These are phyloP conservation scores for Rhizopogon salebrosus DNA, from an alignment of 768 basidiomycete species.

Conservation along the genomic window DNA sequence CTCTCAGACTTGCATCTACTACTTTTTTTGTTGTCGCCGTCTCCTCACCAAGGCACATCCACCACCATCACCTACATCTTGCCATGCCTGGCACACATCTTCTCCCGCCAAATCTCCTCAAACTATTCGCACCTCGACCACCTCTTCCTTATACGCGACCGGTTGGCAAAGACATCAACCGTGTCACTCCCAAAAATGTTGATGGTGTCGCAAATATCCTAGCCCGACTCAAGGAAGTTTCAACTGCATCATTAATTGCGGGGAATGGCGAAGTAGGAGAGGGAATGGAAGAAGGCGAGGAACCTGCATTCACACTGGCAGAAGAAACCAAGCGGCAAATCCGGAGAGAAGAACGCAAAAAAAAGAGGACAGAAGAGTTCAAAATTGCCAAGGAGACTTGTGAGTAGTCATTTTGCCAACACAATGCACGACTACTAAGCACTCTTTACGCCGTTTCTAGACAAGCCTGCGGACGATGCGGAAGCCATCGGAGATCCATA, in stretches of 20 bases:
- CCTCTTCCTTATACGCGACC: conserved; percentile 85
- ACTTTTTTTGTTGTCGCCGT: not conserved
- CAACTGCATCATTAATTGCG: conserved; percentile 60
- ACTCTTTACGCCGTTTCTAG: conserved; percentile 35
- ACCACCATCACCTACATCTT: not conserved
- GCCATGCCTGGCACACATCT: conserved; percentile 72
- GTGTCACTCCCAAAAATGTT: conserved; percentile 64
- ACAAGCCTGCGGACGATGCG: conserved; percentile 88
- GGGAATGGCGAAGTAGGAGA: conserved; percentile 44
- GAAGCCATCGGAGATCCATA: conserved; percentile 95
- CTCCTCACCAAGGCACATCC: not conserved
- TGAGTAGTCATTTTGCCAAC: conserved; percentile 35
- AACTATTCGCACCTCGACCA: conserved; percentile 92
- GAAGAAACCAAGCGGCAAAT: conserved; percentile 82
- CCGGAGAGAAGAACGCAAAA: conserved; percentile 72
- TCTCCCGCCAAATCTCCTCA: conserved; percentile 92
- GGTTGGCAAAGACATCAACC: conserved; percentile 77
- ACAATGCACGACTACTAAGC: conserved; percentile 2
- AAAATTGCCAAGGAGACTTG: conserved; percentile 81
- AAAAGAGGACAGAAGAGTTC: conserved; percentile 70
- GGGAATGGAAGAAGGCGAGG: conserved; percentile 80
- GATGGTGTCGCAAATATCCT: conserved; percentile 75
- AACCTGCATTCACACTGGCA: conserved; percentile 72
- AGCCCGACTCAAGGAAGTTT: conserved; percentile 68
- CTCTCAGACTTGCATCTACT: no score